phyloP scores from a whole-genome alignment of 2,329 filamentous ascomycete species.

The Fusarium sp. region DNA sequence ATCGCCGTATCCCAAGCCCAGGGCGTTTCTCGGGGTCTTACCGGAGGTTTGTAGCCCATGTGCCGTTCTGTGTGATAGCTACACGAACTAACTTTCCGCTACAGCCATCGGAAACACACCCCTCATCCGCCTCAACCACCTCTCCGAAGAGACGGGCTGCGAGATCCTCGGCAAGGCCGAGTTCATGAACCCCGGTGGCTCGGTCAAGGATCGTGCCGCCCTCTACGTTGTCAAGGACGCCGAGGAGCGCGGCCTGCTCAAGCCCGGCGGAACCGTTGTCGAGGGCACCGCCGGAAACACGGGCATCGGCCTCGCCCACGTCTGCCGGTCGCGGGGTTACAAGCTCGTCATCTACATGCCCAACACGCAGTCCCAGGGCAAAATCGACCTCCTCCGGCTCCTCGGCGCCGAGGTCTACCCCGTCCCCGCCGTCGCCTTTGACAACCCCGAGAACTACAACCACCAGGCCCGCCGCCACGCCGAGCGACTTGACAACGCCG shows the following conservation, averaged over 20 bases:
- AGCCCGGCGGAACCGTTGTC: conserved; percentile 89
- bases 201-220: conserved; percentile 94
- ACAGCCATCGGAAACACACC: conserved; percentile 97
- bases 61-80: not conserved
- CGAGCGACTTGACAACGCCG: conserved; percentile 82
- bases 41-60: conserved; percentile 70
- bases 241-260: conserved; percentile 83
- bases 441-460: conserved; percentile 97
- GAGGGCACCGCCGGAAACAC: conserved; percentile 98
- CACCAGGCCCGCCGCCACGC: conserved; percentile 92
- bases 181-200: conserved; percentile 97
- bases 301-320: conserved; percentile 95
- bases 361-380: conserved; percentile 96
- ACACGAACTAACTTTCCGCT: not conserved
- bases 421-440: conserved; percentile 93
- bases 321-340: conserved; percentile 91
- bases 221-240: conserved; percentile 94
- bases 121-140: conserved; percentile 84
- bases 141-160: conserved; percentile 92
- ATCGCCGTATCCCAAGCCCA: conserved; percentile 81
- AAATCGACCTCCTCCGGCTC: conserved; percentile 89
- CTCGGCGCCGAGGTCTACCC: conserved; percentile 95
- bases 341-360: conserved; percentile 99
- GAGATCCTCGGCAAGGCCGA: conserved; percentile 96
- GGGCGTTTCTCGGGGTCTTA: conserved; percentile 77